These are phyloP conservation scores for Allium fistulosum DNA, from an alignment of 106 monocot species.

Conservation along the genomic window DNA sequence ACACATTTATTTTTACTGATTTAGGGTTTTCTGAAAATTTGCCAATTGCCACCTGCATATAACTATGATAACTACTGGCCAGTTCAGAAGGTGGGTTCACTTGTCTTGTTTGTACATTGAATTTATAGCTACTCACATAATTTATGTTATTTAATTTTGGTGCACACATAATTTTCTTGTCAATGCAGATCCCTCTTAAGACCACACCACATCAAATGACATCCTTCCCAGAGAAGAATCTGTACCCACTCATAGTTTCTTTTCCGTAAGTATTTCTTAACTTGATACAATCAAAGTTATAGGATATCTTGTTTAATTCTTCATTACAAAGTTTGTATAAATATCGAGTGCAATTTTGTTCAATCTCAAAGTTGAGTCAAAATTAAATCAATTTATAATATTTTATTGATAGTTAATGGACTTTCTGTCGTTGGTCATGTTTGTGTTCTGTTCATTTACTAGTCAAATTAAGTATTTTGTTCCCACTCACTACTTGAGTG, in stretches of 20 bases:
- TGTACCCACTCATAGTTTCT: constrained; percentile 94
- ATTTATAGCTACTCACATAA: not conserved
- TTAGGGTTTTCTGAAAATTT: constrained; percentile 92
- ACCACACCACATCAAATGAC: constrained; percentile 96
- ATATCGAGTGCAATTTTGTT: too few species aligned
- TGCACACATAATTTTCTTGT: not conserved
- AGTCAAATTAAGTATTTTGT: too few species aligned
- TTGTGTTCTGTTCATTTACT: too few species aligned
- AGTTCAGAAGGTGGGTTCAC: constrained; percentile 69
- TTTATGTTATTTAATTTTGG: not conserved
- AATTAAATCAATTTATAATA: too few species aligned
- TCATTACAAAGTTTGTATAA: not conserved
- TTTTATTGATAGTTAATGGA: too few species aligned
- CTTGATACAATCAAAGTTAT: not conserved
- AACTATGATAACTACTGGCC: constrained; percentile 98
- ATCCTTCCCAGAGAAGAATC: constrained; percentile 74
- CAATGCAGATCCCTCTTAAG: constrained; percentile 74
- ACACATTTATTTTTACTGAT: not conserved
- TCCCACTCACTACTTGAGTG: too few species aligned
- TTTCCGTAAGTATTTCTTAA: constrained; percentile 54
- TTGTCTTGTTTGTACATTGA: not conserved
- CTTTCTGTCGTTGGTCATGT: too few species aligned
- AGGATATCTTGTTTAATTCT: not conserved
- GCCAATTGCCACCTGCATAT: constrained; percentile 69
- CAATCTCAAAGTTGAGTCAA: too few species aligned